phyloP scores from a whole-genome alignment of 192 early-diverging fungal genomes.

The Podila epicladia region DNA sequence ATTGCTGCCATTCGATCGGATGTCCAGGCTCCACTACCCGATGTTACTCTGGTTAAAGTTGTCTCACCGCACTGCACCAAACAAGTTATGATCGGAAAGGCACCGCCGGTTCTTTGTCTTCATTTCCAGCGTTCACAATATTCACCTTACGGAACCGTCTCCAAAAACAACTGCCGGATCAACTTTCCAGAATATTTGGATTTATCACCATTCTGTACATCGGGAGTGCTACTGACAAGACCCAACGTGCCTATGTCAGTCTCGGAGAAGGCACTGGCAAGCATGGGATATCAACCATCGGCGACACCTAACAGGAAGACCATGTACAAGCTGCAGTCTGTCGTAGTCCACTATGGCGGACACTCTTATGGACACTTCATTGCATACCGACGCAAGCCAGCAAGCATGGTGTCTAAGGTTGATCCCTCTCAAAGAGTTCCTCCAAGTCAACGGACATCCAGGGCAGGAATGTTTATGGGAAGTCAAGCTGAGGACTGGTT shows the following conservation, averaged over 20 bases:
- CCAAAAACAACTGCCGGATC: slow-evolving; percentile 87
- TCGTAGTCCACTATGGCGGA: slow-evolving; percentile 76
- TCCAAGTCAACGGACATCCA: background rate
- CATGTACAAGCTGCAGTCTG: slow-evolving; percentile 70
- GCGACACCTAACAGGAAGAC: slow-evolving; percentile 4
- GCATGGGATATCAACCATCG: slow-evolving; percentile 6
- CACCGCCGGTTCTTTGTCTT: slow-evolving; percentile 81
- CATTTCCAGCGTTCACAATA: slow-evolving; percentile 87
- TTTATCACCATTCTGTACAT: slow-evolving; percentile 75
- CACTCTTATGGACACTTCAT: slow-evolving; percentile 86
- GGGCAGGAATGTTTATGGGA: slow-evolving; percentile 17
- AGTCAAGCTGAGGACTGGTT: slow-evolving; percentile 65
- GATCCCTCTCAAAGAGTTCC: slow-evolving; percentile 4
- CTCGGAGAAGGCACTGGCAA: slow-evolving; percentile 17
- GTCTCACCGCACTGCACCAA: slow-evolving; percentile 69
- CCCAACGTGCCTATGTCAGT: slow-evolving; percentile 67
- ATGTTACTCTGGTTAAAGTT: slow-evolving; percentile 51
- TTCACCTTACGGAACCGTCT: slow-evolving; percentile 71
- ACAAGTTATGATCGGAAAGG: slow-evolving; percentile 82
- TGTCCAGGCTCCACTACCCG: slow-evolving; percentile 53
- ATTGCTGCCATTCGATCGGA: slow-evolving; percentile 57
- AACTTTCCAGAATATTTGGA: slow-evolving; percentile 84
- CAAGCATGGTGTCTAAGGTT: slow-evolving; percentile 34
- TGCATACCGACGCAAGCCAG: slow-evolving; percentile 68
- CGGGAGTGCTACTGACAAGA: slow-evolving; percentile 59